Conservation (phyloP, 768 basidiomycete genomes). For the Macrolepiota fuliginosa region DNA sequence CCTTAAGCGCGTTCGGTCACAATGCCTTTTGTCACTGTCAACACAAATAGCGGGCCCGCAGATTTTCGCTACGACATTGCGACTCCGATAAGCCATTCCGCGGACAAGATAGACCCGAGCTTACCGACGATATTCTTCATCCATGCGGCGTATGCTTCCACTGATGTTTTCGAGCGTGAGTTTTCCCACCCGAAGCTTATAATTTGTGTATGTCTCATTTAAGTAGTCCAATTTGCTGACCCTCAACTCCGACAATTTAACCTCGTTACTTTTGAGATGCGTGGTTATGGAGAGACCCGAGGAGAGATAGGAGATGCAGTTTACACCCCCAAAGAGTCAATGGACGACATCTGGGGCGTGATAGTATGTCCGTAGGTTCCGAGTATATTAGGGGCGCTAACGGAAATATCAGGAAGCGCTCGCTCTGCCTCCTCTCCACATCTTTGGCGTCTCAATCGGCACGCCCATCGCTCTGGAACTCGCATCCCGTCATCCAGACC, state of each 20-base stretch:
- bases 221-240: constrained; percentile 33
- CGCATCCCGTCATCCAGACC: constrained; percentile 27
- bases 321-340: constrained; percentile 29
- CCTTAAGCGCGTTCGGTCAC: not conserved
- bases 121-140: constrained; percentile 36
- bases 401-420: constrained; percentile 27
- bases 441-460: constrained; percentile 35
- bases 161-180: constrained; percentile 35
- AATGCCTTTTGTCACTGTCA: constrained; percentile 31
- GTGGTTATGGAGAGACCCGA: constrained; percentile 30
- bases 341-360: constrained; percentile 28
- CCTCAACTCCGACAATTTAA: constrained; percentile 34
- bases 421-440: constrained; percentile 29
- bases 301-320: constrained; percentile 21
- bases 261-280: constrained; percentile 32
- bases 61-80: constrained; percentile 34
- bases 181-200: not conserved
- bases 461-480: constrained; percentile 30
- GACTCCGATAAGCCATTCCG: constrained; percentile 30
- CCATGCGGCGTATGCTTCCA: constrained; percentile 31
- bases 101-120: constrained; percentile 28
- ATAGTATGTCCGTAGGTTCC: constrained; percentile 23
- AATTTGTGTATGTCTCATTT: no score
- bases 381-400: not conserved
- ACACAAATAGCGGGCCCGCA: constrained; percentile 26